Conservation (phyloP, 495 filamentous ascomycete genomes). For the Penicillium desertorum region DNA sequence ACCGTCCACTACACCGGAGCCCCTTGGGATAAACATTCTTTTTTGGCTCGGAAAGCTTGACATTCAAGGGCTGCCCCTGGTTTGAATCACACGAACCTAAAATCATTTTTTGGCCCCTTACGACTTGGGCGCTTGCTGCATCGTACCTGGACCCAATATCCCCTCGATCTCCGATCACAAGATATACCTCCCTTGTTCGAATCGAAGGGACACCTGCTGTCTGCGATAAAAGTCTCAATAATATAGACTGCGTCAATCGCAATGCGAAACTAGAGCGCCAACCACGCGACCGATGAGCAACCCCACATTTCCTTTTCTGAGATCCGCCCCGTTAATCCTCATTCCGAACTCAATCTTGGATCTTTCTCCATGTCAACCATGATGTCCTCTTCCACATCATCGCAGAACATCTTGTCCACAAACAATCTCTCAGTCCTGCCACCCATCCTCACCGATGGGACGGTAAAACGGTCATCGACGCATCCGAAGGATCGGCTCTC, state of each 20-base stretch:
- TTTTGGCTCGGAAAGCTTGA: background rate
- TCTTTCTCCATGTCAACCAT: constrained; percentile 37
- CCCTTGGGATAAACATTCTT: constrained; percentile 1
- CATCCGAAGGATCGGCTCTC: constrained; percentile 74
- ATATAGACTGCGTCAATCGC: constrained; percentile 27
- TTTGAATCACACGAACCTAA: background rate
- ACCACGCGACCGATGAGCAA: constrained; percentile 32
- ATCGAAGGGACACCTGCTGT: background rate
- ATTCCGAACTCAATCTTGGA: constrained; percentile 17
- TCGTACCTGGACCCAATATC: constrained; percentile 6
- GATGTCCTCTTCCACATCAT: constrained; percentile 60
- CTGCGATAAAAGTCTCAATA: constrained; percentile 1
- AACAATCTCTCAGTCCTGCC: constrained; percentile 43
- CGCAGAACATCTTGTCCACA: constrained; percentile 38
- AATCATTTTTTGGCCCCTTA: background rate
- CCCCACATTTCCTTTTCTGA: constrained; percentile 22
- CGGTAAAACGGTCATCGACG: constrained; percentile 55
- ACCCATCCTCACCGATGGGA: constrained; percentile 41
- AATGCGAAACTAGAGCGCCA: constrained; percentile 43
- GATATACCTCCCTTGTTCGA: background rate
- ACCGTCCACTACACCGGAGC: constrained; percentile 1
- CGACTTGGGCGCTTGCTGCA: constrained; percentile 9
- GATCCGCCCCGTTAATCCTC: constrained; percentile 22
- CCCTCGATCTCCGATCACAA: constrained; percentile 9
- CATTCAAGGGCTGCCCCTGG: background rate